Evolutionary conservation across 2,329 filamentous ascomycete genomes (phyloP).

Genomic region (Botrytis medusae): DNA sequence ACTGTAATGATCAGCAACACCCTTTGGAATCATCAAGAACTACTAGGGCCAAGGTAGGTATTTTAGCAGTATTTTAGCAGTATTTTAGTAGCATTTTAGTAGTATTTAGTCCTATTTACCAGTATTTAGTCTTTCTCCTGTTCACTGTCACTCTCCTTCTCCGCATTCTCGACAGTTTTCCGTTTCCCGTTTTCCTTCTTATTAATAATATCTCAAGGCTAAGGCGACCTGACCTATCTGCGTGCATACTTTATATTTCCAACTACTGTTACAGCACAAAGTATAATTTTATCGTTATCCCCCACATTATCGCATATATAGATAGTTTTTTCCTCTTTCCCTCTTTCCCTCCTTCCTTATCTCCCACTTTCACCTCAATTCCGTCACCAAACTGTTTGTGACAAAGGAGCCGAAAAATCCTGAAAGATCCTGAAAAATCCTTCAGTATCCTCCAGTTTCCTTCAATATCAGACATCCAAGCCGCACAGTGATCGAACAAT

Average conservation of each 20-base stretch:
- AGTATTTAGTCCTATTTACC: no score
- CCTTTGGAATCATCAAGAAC: neutral
- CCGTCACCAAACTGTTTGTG: neutral
- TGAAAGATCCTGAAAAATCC: no score
- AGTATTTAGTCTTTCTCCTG: neutral
- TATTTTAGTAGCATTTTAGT: no score
- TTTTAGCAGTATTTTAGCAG: no score
- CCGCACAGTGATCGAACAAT: conserved; percentile 6
- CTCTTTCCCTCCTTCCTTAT: neutral
- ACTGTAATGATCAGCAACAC: neutral
- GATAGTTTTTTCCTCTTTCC: no score
- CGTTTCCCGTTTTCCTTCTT: neutral
- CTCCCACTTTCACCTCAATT: neutral
- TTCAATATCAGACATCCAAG: neutral
- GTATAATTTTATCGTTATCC: neutral
- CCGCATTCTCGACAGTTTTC: neutral
- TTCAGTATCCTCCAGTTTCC: neutral
- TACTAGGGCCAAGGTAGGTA: no score
- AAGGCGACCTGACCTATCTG: neutral
- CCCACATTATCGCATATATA: neutral
- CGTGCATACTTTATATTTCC: neutral
- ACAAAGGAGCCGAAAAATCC: neutral
- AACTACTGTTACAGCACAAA: neutral
- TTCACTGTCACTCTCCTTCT: neutral
- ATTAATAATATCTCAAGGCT: neutral